A percentile compares a stretch with the other conserved stretches of the same genome.
These are phyloP conservation scores for Fagus crenata DNA, from an alignment of 306 rosid genomes.

Conservation along the genomic window DNA sequence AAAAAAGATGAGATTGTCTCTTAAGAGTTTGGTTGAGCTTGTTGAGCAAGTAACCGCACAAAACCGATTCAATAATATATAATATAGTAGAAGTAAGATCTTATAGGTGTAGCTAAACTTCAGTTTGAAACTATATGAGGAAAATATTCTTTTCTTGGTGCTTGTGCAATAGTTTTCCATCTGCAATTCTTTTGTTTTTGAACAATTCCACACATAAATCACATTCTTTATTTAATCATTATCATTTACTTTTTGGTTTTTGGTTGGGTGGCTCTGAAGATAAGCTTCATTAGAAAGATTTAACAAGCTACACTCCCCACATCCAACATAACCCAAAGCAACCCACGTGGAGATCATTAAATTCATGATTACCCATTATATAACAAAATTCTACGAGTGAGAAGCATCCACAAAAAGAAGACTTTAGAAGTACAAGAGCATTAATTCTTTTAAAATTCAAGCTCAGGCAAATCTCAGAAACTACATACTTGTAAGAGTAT, in stretches of 20 bases:
- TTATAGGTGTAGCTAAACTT: background rate
- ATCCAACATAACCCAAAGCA: background rate
- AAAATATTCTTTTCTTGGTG: background rate
- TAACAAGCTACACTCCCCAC: background rate
- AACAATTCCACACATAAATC: background rate
- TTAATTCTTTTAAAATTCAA: background rate
- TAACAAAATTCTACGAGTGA: background rate
- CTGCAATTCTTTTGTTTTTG: background rate
- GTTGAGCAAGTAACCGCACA: background rate
- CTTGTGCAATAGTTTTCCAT: background rate
- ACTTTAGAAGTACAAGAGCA: slow-evolving; percentile 12
- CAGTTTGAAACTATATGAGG: background rate
- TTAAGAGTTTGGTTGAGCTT: background rate
- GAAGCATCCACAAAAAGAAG: slow-evolving; percentile 19
- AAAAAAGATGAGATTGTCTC: background rate
- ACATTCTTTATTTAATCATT: background rate
- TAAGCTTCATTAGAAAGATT: background rate
- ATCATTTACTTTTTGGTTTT: background rate
- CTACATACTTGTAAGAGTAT: slow-evolving; percentile 81
- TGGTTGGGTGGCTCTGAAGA: background rate
- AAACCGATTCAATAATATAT: background rate
- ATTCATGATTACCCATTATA: background rate
- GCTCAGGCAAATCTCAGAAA: slow-evolving; percentile 14
- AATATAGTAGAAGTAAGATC: slow-evolving; percentile 7
- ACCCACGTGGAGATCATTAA: background rate